phyloP scores from a whole-genome alignment of 192 early-diverging fungal genomes.

The Mortierella alpina region DNA sequence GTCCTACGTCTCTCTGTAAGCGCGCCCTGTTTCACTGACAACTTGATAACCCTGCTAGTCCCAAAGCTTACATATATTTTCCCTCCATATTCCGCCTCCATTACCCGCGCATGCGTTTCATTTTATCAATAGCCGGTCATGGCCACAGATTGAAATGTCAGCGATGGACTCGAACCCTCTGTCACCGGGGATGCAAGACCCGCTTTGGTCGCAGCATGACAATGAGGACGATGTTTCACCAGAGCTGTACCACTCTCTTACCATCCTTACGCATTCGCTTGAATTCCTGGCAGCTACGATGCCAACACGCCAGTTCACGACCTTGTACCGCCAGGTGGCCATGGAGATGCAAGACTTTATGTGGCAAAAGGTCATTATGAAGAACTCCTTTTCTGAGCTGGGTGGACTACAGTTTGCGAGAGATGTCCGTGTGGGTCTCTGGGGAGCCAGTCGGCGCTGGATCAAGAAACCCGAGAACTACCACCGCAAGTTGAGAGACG shows the following conservation, averaged over 20 bases:
- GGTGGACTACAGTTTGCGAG: constrained; percentile 59
- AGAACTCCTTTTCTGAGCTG: constrained; percentile 63
- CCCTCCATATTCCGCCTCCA: not conserved
- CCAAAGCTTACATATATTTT: not conserved
- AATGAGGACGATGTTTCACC: constrained; percentile 58
- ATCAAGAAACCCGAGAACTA: constrained; percentile 66
- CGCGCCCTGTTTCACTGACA: not conserved
- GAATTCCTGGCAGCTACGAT: constrained; percentile 51
- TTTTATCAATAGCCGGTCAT: constrained; percentile 45
- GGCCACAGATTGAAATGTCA: constrained; percentile 57
- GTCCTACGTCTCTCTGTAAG: constrained; percentile 59
- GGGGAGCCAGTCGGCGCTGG: constrained; percentile 54
- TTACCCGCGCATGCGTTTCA: not conserved
- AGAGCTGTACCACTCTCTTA: constrained; percentile 61
- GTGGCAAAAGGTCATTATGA: constrained; percentile 64
- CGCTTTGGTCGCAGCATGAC: not conserved
- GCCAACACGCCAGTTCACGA: constrained; percentile 50
- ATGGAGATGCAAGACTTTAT: constrained; percentile 63
- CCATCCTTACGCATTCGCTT: constrained; percentile 52
- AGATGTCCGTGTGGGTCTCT: constrained; percentile 61
- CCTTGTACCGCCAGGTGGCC: constrained; percentile 52
- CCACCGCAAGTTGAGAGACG: constrained; percentile 52
- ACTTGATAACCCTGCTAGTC: not conserved
- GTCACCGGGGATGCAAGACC: constrained; percentile 1
- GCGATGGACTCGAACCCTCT: constrained; percentile 4